Base-by-base conservation (phyloP, 768 basidiomycete genomes). In the Leccinum variicolor region DNA sequence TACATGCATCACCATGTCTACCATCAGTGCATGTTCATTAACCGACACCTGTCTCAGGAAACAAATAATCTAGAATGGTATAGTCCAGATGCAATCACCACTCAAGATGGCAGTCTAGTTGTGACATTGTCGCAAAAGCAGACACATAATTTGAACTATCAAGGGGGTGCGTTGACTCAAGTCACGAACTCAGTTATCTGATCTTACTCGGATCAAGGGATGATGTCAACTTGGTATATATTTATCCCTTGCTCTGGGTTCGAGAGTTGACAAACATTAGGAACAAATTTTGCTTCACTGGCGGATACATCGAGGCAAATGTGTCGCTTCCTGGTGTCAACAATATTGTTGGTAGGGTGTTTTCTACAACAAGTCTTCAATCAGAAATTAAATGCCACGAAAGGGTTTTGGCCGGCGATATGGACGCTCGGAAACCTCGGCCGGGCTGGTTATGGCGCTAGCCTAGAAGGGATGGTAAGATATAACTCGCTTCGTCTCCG, bases 231-330 rank as follows among this genome's bases (percentile, higher is more conserved):
- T 11, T 79, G 76, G 73, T 68, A 58, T 68, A 58, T 56, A 64
- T 57, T 17, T 23, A 34, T 31, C 56, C 36, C 33, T 54, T 55
- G 39, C 14, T 34, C 33, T 17, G 47, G 52, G 15, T 46, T 52
- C 50, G 4, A 52, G 17, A 46, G 45, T 47, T 67, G 29, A 68
- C 15, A 50, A 25, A 7, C 19, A n/a, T 11, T 57, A 84, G 84
- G 89, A 94, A 94, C 73, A 92, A 94, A 73, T 88, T 96, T 59
- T 95, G 90, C 71, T 94, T 93, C 73, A 90, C 89, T 14, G 90
- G 89, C 25, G 92, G 92, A 25, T 83, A 87, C 55, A 79, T 92
- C 52, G 88, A 91, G 66, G 70, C 79, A 1, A 79, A 74, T 9
- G 84, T 89, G 9, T 77, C 79, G 17, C 77, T 91, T 13, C 89